Percentiles rank a stretch among this genome's conserved stretches.
These are phyloP conservation scores for Colletotrichum higginsianum DNA, from an alignment of 2,329 filamentous ascomycete genomes.

Conservation along the genomic window DNA sequence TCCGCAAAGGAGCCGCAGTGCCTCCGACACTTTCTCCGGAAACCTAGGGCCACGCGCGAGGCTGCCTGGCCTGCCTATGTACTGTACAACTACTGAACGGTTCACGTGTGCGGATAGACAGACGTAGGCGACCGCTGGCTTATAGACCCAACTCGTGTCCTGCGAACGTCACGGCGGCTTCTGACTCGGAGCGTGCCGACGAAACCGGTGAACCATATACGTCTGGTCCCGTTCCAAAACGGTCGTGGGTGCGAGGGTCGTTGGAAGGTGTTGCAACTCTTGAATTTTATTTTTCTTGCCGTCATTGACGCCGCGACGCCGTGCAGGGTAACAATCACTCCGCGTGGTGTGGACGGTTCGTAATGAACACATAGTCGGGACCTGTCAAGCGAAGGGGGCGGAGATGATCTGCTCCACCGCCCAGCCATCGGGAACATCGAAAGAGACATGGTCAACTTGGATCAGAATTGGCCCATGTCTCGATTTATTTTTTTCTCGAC, in stretches of 20 bases:
- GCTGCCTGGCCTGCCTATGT: background rate
- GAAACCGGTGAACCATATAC: background rate
- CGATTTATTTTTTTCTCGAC: background rate
- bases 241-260: slow-evolving; percentile 4
- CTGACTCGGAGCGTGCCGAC: slow-evolving; percentile 18
- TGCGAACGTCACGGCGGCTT: too few species aligned
- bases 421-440: background rate
- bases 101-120: too few species aligned
- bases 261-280: slow-evolving; percentile 14
- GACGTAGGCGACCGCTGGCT: too few species aligned
- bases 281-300: slow-evolving; percentile 24
- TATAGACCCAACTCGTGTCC: background rate
- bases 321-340: slow-evolving; percentile 8
- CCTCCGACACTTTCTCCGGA: slow-evolving; percentile 34
- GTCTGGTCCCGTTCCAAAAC: background rate
- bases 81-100: background rate
- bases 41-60: slow-evolving; percentile 10
- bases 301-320: slow-evolving; percentile 18
- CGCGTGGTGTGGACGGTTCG: background rate
- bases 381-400: slow-evolving; percentile 7
- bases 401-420: background rate
- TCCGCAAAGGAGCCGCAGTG: slow-evolving; percentile 37
- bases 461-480: background rate
- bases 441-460: slow-evolving; percentile 2
- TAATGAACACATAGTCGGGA: background rate